Conservation (phyloP, 306 rosid species). For the Sicyos edulis region DNA sequence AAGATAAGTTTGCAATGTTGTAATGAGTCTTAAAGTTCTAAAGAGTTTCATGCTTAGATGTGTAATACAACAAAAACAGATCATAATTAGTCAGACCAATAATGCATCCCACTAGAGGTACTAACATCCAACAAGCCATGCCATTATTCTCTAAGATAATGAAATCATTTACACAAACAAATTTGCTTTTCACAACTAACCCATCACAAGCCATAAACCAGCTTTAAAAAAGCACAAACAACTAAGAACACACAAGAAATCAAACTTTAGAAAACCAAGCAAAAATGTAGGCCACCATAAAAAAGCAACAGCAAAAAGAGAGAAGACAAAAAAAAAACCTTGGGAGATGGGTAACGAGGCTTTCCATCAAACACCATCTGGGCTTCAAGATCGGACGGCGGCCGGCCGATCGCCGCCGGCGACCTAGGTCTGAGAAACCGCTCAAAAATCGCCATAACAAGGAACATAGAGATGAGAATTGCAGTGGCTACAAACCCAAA, state of each 20-base stretch:
- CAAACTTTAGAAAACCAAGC: neutral
- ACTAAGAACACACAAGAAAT: neutral
- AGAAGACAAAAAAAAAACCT: constrained; percentile 28
- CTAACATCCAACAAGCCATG: too few relatives aligned
- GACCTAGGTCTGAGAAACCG: constrained; percentile 51
- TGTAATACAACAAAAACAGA: too few relatives aligned
- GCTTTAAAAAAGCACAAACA: neutral
- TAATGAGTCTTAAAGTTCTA: too few relatives aligned
- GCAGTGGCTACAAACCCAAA: constrained; percentile 75
- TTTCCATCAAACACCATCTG: constrained; percentile 33
- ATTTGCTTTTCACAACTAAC: too few relatives aligned
- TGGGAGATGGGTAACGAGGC: constrained; percentile 37
- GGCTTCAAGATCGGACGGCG: constrained; percentile 39
- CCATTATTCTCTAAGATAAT: too few relatives aligned
- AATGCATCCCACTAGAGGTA: too few relatives aligned
- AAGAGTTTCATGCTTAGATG: too few relatives aligned
- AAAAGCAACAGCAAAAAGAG: neutral
- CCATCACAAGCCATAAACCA: too few relatives aligned
- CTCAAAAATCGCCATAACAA: constrained; percentile 68
- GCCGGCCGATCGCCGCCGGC: constrained; percentile 25
- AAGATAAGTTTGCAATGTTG: too few relatives aligned
- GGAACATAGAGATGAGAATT: constrained; percentile 66
- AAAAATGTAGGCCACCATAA: neutral
- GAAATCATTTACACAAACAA: too few relatives aligned
- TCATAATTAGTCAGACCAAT: too few relatives aligned